phyloP scores from a whole-genome alignment of 2,329 filamentous ascomycete genomes.

The Acrocalymma vagum region DNA sequence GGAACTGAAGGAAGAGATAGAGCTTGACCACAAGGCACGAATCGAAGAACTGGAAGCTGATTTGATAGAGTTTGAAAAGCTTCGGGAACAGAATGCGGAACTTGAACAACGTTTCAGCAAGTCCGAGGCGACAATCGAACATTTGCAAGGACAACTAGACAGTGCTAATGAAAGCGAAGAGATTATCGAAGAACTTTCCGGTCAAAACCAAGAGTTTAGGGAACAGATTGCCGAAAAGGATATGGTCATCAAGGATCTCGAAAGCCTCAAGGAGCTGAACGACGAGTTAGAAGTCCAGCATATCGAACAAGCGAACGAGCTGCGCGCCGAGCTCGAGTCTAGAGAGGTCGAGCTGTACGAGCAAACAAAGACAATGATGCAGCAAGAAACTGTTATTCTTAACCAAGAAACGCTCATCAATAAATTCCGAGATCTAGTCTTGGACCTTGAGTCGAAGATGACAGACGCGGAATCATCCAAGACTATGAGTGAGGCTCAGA shows the following conservation, averaged over 20 bases:
- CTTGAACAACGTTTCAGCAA: slow-evolving; percentile 77
- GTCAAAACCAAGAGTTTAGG: slow-evolving; percentile 83
- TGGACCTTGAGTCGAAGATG: slow-evolving; percentile 82
- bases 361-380: slow-evolving; percentile 73
- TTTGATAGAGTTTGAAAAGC: slow-evolving; percentile 38
- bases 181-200: slow-evolving; percentile 91
- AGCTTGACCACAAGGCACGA: slow-evolving; percentile 73
- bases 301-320: slow-evolving; percentile 89
- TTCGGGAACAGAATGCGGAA: slow-evolving; percentile 69
- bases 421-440: slow-evolving; percentile 88
- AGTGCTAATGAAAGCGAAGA: slow-evolving; percentile 88
- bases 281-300: slow-evolving; percentile 96
- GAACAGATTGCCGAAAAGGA: slow-evolving; percentile 86
- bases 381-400: slow-evolving; percentile 82
- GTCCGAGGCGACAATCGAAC: slow-evolving; percentile 78
- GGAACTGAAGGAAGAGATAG: slow-evolving; percentile 86
- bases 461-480: slow-evolving; percentile 93
- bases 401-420: slow-evolving; percentile 91
- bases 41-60: slow-evolving; percentile 51
- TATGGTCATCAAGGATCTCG: slow-evolving; percentile 83
- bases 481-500: slow-evolving; percentile 90
- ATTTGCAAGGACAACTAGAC: slow-evolving; percentile 90
- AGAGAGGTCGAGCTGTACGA: slow-evolving; percentile 87
- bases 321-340: slow-evolving; percentile 92
- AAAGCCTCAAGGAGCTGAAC: slow-evolving; percentile 89